Base-by-base conservation (phyloP, 2,329 filamentous ascomycete genomes). In the Zymoseptoria tritici region DNA sequence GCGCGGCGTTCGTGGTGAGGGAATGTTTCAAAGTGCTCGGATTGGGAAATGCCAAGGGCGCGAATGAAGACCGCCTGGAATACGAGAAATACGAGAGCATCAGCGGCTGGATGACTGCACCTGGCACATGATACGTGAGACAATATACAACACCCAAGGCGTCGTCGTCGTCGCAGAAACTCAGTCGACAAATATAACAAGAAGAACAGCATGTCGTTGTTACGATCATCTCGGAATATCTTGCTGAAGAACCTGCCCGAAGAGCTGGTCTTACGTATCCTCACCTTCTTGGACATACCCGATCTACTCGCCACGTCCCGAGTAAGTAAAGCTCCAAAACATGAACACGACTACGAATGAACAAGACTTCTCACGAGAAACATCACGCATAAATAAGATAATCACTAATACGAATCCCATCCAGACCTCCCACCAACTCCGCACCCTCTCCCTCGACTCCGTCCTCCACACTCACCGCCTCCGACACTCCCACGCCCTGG, bases 401-500 rank as follows among this genome's bases (percentile, higher is more conserved):
- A 29, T 29, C 5, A 29, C 36, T 46, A 46, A 46, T 11, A 13
- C 13, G 5, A 4, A 46, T 16, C 16, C 16, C 26, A 11, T 50
- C 57, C 70, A 87, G 85, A 82, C 81, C 49, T 86, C 79, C 61
- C 86, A 82, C 69, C 81, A 80, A 61, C 79, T 90, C 56, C 84
- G 86, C 64, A 71, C 74, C 51, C 79, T 90, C 54, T 85, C 84
- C 22, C 77, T 84, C 51, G 80, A 85, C 50, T 87, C 86, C n/a
- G 78, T 88, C 57, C 76, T 90, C 16, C 87, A 89, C 70, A 76
- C 76, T 57, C 77, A 81, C 64, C 85, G 87, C 53, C 81, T 88
- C 20, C 84, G 81, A 55, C 80, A 77, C 63, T 82, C 79, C 42
- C 82, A 84, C 42, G 67, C 75, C 36, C 72, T 78, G 3, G 80